Base-by-base conservation (phyloP, 257 asterid species). In the Leptodermis oblonga region DNA sequence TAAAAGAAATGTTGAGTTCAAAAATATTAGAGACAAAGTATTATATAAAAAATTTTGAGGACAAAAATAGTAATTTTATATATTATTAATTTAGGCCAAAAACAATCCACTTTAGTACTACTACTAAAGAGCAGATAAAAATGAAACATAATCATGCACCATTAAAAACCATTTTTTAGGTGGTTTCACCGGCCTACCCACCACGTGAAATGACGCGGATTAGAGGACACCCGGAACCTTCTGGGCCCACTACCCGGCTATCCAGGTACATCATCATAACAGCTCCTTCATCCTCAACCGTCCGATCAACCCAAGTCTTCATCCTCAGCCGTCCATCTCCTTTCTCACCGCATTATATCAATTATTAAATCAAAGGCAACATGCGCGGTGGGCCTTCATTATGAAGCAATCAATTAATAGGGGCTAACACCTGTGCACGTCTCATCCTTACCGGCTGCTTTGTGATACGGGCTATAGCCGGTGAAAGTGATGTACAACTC, bases 191-290 rank as follows among this genome's bases (percentile, higher is more conserved):
- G 72, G 58, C 82, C 80, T 49, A 78, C 61, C 77, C 71, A 41
- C 79, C 88, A 81, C 67, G 84, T 81, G 86, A 76, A 30, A 31
- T 51, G 68, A 70, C 81, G 78, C 78, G 82, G 84, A 76, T 79
- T 52, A 28, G 17, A 55, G 67, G 78, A 41, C 56, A 69, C 63
- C 34, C 23, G 3, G 36, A 18, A 28, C 68, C 59, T 62, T 23
- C 33, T n/a, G 77, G 85, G 25, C 86, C 85, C 83, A 73, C 76
- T 18, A 10, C 22, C 23, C 55, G 5, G n/a, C 51, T 25, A 59
- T 33, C 65, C 39, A 31, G 42, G 43, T 74, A 52, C 74, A 55
- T 61, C 74, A 74, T 69, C 34, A 28, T 70, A 73, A 67, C 74
- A 6, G n/a, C 28, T 18, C 60, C 2, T 15, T 14, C 69, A 43